Percentiles rank a stretch among this genome's conserved stretches.
Evolutionary conservation across 2,329 filamentous ascomycete species (phyloP).

Genomic region (Curvularia sp.): DNA sequence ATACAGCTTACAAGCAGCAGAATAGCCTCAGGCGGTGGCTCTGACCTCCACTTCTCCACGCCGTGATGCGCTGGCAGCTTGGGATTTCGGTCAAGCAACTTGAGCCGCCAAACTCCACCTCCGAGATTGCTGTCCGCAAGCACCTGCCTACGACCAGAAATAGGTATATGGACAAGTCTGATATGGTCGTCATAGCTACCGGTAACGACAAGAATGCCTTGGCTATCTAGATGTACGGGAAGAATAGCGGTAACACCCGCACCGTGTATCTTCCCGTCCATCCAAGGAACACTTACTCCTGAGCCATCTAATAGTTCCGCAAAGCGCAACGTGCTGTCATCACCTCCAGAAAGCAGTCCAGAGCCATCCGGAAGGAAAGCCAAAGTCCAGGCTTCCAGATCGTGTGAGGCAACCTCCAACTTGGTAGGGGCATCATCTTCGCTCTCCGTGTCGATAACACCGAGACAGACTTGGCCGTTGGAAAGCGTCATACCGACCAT

Average conservation of each 20-base stretch:
- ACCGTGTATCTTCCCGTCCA: slow-evolving; percentile 68
- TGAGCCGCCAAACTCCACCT: slow-evolving; percentile 88
- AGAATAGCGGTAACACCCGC: slow-evolving; percentile 89
- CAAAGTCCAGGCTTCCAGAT: slow-evolving; percentile 77
- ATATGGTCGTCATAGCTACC: slow-evolving; percentile 92
- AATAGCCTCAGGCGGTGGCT: slow-evolving; percentile 27
- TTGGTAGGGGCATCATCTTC: slow-evolving; percentile 18
- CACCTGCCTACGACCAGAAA: slow-evolving; percentile 55
- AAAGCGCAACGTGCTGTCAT: slow-evolving; percentile 70
- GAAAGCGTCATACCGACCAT: slow-evolving; percentile 75
- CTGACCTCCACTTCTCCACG: slow-evolving; percentile 25
- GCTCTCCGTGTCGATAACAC: slow-evolving; percentile 40
- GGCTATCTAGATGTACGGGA: slow-evolving; percentile 63
- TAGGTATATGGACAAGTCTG: slow-evolving; percentile 64
- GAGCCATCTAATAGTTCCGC: slow-evolving; percentile 26
- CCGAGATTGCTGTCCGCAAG: slow-evolving; percentile 71
- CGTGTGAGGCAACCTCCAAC: slow-evolving; percentile 49
- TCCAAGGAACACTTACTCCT: slow-evolving; percentile 43
- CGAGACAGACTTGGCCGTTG: slow-evolving; percentile 63
- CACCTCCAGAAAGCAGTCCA: slow-evolving; percentile 73
- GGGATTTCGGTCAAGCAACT: slow-evolving; percentile 58
- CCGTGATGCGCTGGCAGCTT: slow-evolving; percentile 20
- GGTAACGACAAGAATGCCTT: slow-evolving; percentile 70
- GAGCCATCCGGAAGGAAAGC: slow-evolving; percentile 59
- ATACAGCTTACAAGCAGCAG: slow-evolving; percentile 80